These are phyloP conservation scores for Vachellia pachyceras DNA, from an alignment of 306 rosid species.

Conservation along the genomic window DNA sequence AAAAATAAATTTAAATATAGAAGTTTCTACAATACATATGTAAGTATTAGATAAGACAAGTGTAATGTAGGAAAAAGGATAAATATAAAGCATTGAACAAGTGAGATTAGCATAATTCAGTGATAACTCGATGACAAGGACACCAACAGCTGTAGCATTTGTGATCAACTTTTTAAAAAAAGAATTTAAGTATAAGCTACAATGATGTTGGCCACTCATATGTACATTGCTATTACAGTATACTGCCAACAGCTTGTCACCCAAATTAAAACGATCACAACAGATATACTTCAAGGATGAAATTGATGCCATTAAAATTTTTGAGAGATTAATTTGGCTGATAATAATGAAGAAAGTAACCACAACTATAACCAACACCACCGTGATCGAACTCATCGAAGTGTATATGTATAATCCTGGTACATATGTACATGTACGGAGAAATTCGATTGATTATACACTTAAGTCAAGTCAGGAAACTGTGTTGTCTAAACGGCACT, in stretches of 20 bases:
- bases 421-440: background rate
- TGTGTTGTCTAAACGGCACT: background rate
- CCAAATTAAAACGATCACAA: background rate
- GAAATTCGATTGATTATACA: background rate
- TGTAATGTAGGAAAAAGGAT: background rate
- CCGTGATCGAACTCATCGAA: background rate
- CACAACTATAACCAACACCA: background rate
- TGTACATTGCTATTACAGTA: background rate
- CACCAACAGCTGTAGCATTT: background rate
- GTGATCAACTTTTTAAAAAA: background rate
- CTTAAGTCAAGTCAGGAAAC: background rate
- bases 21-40: background rate
- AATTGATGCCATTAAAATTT: background rate
- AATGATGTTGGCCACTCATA: background rate
- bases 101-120: background rate
- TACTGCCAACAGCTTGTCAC: background rate
- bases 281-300: background rate
- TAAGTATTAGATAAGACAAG: background rate
- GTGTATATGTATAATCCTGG: background rate
- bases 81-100: background rate
- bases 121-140: background rate
- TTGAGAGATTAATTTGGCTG: background rate
- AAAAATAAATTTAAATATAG: too few species aligned
- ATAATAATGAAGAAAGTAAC: background rate
- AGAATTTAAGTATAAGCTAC: background rate